Evolutionary conservation across 331 rosid species (phyloP).

Genomic region (Malus hybrid): DNA sequence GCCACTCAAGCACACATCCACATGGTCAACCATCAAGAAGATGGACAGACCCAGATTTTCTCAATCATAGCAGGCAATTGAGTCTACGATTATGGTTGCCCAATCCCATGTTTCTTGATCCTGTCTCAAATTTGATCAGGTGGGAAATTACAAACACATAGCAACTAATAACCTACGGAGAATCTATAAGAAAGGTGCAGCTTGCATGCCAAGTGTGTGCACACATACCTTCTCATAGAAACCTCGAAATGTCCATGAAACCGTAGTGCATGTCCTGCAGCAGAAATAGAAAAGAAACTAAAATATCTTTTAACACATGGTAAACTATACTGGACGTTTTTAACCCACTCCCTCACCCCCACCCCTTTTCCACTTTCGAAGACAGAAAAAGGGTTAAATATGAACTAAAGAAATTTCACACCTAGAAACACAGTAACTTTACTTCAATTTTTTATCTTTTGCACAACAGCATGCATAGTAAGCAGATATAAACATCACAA

Average conservation of each 20-base stretch:
- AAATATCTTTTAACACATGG: background rate
- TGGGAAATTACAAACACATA: background rate
- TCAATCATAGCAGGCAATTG: background rate
- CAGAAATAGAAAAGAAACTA: background rate
- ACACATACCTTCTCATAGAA: constrained; percentile 84
- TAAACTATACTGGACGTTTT: background rate
- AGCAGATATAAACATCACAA: background rate
- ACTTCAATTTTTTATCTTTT: background rate
- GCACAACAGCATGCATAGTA: background rate
- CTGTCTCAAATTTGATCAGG: background rate
- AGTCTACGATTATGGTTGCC: background rate
- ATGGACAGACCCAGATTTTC: background rate
- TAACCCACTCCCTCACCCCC: background rate
- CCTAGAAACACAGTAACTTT: background rate
- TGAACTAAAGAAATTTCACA: background rate
- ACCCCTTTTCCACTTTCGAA: background rate
- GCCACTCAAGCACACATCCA: background rate
- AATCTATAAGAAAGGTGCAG: background rate
- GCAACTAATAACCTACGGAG: background rate
- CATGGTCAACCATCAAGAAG: background rate
- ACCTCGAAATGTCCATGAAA: constrained; percentile 96
- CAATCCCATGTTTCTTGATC: background rate
- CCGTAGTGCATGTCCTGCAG: constrained; percentile 94
- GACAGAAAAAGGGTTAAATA: background rate
- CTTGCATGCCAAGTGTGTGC: background rate